These are phyloP conservation scores for Hysterium pulicare DNA, from an alignment of 2,329 filamentous ascomycete genomes.

Conservation along the genomic window DNA sequence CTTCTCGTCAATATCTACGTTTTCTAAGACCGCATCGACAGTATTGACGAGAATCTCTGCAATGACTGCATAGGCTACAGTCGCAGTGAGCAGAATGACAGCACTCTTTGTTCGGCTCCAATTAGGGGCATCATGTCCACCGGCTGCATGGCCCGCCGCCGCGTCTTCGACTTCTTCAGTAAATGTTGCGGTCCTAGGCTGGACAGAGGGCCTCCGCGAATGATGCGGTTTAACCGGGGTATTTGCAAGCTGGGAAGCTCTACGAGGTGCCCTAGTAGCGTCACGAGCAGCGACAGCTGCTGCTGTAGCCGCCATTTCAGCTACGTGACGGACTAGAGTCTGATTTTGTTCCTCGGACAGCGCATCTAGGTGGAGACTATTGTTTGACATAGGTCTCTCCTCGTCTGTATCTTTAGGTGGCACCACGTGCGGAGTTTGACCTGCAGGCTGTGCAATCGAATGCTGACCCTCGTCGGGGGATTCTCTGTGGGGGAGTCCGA, in stretches of 20 bases:
- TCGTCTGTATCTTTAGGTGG: slow-evolving; percentile 34
- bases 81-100: slow-evolving; percentile 83
- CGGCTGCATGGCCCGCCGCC: slow-evolving; percentile 44
- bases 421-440: slow-evolving; percentile 32
- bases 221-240: slow-evolving; percentile 34
- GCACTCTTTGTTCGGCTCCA: slow-evolving; percentile 92
- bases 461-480: slow-evolving; percentile 36
- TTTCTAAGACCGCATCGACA: slow-evolving; percentile 91
- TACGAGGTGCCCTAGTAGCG: slow-evolving; percentile 55
- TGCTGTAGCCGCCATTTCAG: slow-evolving; percentile 89
- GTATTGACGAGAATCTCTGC: slow-evolving; percentile 96
- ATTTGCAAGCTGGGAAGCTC: slow-evolving; percentile 43
- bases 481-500: slow-evolving; percentile 63
- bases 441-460: slow-evolving; percentile 18
- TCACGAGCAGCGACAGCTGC: slow-evolving; percentile 84
- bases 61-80: slow-evolving; percentile 90
- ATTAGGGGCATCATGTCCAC: slow-evolving; percentile 94
- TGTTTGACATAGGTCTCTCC: slow-evolving; percentile 45
- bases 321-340: slow-evolving; percentile 77
- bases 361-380: slow-evolving; percentile 53
- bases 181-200: slow-evolving; percentile 22
- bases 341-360: slow-evolving; percentile 81
- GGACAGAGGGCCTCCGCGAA: slow-evolving; percentile 35
- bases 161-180: slow-evolving; percentile 49
- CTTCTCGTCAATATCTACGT: slow-evolving; percentile 91